Evolutionary conservation across 495 filamentous ascomycete species (phyloP), one percentile per base, ranked within the genome.

Genomic region (Hypomontagnella monticulosa): DNA sequence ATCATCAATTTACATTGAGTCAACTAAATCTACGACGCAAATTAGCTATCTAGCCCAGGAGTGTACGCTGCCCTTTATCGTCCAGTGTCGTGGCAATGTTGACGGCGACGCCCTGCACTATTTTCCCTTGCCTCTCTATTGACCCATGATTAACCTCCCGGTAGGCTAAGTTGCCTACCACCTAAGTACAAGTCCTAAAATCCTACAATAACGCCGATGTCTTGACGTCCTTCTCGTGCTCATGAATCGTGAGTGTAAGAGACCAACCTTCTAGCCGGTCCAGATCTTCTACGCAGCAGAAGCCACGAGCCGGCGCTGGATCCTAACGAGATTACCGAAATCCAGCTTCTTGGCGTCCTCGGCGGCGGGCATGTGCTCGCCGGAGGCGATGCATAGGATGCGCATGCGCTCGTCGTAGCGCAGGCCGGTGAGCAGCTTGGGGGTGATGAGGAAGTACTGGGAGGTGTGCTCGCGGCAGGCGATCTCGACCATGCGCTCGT

Each of bases 371-470:
- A 99, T 93, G 70, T 93, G 86, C 78, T 98, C 93, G 20, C 95
- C 95, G 74, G 89, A 93, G 49, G 91, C 91, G 74, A 99, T 98
- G 67, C 92, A 96, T 57, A 97, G 88, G 36, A 99, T 89, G 69
- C 85, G 89, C 93, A 99, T 98, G 18, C 91, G 86, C 37, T 84
- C 83, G 73, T 94, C 91, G 76, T 97, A 99, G 69, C 86, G 84
- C 43, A 99, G 79, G 27, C 89, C 91, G 6, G 85, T 90, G 46
- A 98, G 85, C 50, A 99, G 79, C 78, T 99, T 99, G n/a, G 95
- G 95, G 11, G 95, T 98, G 79, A 99, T 97, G 34, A 99, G 87
- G 84, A 99, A 98, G 76, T 98, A 88, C 76, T 88, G 85, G 61
- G 76, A 81, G 18, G 88, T 91, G 66, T 87, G 82, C 72, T 90